Base-by-base conservation (phyloP, 169 alveolate species). In the Theileria annulata region DNA sequence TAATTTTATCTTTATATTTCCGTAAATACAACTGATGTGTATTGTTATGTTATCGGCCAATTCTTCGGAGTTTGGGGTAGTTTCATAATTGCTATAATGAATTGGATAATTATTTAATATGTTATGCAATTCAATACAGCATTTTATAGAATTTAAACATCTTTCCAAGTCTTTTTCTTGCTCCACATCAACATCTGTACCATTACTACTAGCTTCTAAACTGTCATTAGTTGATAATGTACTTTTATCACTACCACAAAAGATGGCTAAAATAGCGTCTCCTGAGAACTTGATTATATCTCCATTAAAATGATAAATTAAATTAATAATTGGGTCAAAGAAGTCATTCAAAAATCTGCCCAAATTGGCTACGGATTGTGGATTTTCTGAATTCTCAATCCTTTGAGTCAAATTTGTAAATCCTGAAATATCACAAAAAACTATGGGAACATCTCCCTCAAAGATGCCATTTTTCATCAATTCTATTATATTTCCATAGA, bases 271-370 rank as follows among this genome's bases (percentile, higher is more conserved):
- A 37, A 93, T 92, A 0, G 96, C 97, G 54, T 87, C 96, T 3
- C 97, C 97, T 62, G 94, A 90, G 73, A 94, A 94, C 88, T 92
- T 93, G 77, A 94, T 87, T 25, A 94, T 92, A 74, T 93, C 97
- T 0, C 96, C 97, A 6, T 95, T 96, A 94, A 94, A 92, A 37
- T 77, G 80, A 42, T 92, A 87, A 4, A 92, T 92, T 33, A 91
- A 88, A 51, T 88, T 83, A 4, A 92, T 92, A 47, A 92, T 64
- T 37, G 95, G 94, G 59, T 92, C 92, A 62, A 91, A 92, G 64
- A 92, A 92, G 73, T 86, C 85, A 66, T 92, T 92, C 62, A 92
- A 82, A 67, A 91, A 91, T 27, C 86, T 75, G 2, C 96, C 96
- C 15, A 92, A 71, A 9, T 88, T 84, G 30, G 91, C 95, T 2